Evolutionary conservation across 352 stramenopile species (phyloP), one percentile per base, ranked within the genome.

Genomic region (Phytophthora boehmeriae): DNA sequence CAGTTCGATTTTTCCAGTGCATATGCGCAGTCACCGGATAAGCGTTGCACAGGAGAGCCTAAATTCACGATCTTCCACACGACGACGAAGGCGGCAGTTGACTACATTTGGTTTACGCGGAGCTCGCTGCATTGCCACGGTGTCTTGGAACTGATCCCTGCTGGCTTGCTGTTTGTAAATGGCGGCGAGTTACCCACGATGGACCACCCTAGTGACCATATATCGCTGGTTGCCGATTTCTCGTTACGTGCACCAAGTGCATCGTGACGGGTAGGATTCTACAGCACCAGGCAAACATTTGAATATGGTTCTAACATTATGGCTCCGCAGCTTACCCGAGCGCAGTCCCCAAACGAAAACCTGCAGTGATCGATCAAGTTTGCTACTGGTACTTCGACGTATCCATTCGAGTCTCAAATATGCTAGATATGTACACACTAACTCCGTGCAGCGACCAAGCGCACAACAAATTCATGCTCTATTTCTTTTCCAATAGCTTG

Each of bases 51-150:
- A 4, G 82, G 82, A 16, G 82, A 91, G 44, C 82, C 82, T 13
- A 87, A 88, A 68, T 89, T 86, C 46, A 91, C 82, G 52, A 88
- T 79, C 27, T 89, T 88, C 59, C 82, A 91, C 56, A 75, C 66
- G 14, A 64, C 69, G 34, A 78, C 73, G 35, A 89, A 89, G 41
- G 63, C 53, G 22, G 69, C 82, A 5, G 82, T 91, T 27, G 82
- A 91, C 72, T 91, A 91, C 66, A 75, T 91, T 36, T 91, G 82
- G 82, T 89, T 74, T 66, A 76, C 79, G 23, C 59, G 34, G 1
- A 66, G 64, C 51, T 75, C 72, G 8, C 20, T 88, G 23, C 71
- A 80, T 46, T 91, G 82, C 51, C 76, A 86, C 32, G 82, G 82
- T 28, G 82, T 91, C 34, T 60, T 88, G 8, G 82, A 89, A 62